Evolutionary conservation across 2,329 filamentous ascomycete species (phyloP).

Genomic region (Fusarium sp.): DNA sequence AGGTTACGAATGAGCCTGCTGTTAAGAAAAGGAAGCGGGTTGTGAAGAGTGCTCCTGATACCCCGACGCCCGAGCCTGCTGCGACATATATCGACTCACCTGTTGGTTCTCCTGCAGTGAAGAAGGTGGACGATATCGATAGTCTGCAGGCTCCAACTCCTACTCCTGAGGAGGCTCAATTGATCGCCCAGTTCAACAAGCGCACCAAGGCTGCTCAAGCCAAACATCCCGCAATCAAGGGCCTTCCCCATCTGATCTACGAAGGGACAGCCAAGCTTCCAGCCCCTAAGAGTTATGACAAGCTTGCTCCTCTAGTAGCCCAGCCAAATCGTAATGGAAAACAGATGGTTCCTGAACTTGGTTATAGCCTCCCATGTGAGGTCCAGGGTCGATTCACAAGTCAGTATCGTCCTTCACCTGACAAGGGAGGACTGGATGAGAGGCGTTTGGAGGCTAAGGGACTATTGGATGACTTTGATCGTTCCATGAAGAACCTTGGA

Average conservation of each 20-base stretch:
- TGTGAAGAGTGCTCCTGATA: constrained; percentile 46
- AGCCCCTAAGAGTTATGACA: constrained; percentile 59
- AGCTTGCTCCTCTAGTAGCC: constrained; percentile 57
- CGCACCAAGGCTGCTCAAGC: constrained; percentile 53
- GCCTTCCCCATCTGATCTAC: constrained; percentile 54
- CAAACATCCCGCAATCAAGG: constrained; percentile 54
- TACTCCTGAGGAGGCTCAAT: constrained; percentile 50
- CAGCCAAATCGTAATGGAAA: constrained; percentile 55
- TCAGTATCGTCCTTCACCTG: constrained; percentile 55
- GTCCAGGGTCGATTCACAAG: constrained; percentile 58
- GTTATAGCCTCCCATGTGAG: constrained; percentile 56
- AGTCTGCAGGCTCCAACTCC: constrained; percentile 48
- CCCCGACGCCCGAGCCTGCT: constrained; percentile 45
- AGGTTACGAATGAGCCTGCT: constrained; percentile 44
- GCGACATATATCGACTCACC: constrained; percentile 46
- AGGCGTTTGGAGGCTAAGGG: constrained; percentile 55
- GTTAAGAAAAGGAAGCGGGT: constrained; percentile 56
- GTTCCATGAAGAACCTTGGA: constrained; percentile 56
- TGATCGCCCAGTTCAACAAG: constrained; percentile 55
- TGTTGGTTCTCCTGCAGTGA: constrained; percentile 43
- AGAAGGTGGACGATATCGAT: constrained; percentile 53
- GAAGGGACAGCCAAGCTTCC: constrained; percentile 56
- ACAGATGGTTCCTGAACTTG: constrained; percentile 54
- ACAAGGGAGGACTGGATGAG: constrained; percentile 57
- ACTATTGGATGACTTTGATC: constrained; percentile 56